A percentile compares a stretch with the other conserved stretches of the same genome.
phyloP scores from a whole-genome alignment of 108 stramenopile genomes.

The Skeletonema potamos region DNA sequence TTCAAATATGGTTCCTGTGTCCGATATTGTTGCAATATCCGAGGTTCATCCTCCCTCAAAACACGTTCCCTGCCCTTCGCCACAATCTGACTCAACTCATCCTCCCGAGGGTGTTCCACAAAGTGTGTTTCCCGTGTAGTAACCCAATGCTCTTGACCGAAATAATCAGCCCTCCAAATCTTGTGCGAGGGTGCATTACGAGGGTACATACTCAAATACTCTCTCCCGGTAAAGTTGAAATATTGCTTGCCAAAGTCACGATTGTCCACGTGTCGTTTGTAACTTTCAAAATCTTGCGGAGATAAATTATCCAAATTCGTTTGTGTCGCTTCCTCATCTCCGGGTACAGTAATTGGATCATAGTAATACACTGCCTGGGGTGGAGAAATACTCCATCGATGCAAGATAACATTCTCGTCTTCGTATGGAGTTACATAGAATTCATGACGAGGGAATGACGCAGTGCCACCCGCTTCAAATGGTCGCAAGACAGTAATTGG shows the following conservation, averaged over 20 bases:
- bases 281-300: conserved; percentile 42
- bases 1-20: conserved; percentile 51
- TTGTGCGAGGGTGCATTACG: conserved; percentile 57
- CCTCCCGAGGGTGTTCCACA: conserved; percentile 43
- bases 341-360: conserved; percentile 62
- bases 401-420: conserved; percentile 30
- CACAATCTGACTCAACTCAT: conserved; percentile 36
- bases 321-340: conserved; percentile 60
- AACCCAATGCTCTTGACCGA: conserved; percentile 86
- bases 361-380: conserved; percentile 59
- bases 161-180: conserved; percentile 78
- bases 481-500: conserved; percentile 44
- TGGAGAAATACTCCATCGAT: conserved; percentile 14
- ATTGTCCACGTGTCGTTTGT: conserved; percentile 47
- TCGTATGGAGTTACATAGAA: conserved; percentile 56
- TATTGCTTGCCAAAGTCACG: conserved; percentile 64
- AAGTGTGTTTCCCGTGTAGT: conserved; percentile 78
- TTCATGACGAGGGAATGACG: conserved; percentile 56
- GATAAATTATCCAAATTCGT: conserved; percentile 48
- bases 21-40: conserved; percentile 65
- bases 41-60: conserved; percentile 52
- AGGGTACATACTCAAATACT: conserved; percentile 43
- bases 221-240: conserved; percentile 52
- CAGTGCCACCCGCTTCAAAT: conserved; percentile 61
- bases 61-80: conserved; percentile 22